Conservation (phyloP, 2,329 filamentous ascomycete species). For the Aspergillus sp. region DNA sequence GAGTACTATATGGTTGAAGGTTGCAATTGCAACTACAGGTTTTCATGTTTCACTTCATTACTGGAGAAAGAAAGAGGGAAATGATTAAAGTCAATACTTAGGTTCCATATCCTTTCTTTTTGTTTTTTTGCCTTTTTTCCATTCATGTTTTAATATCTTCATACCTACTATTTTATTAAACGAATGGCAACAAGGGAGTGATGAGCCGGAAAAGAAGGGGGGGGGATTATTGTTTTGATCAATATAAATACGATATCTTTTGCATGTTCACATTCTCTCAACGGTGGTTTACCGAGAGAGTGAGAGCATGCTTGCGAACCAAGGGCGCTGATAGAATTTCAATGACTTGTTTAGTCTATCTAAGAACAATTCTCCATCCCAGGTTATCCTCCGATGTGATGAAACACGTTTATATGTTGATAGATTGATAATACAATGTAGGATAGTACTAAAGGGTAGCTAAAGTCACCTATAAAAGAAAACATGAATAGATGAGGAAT, state of each 20-base stretch:
- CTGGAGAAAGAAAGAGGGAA: not conserved
- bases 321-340: not conserved
- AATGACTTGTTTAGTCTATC: not conserved
- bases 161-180: not conserved
- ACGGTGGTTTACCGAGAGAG: not conserved
- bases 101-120: not conserved
- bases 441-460: not conserved
- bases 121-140: not conserved
- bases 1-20: not conserved
- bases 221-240: not conserved
- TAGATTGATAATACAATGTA: not conserved
- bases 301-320: too few relatives aligned
- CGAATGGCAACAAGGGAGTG: not conserved
- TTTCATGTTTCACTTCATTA: not conserved
- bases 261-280: not conserved
- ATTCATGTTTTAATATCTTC: conserved; percentile 4
- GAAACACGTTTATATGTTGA: not conserved
- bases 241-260: not conserved
- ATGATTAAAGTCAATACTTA: not conserved
- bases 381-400: not conserved
- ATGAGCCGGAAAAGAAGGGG: too few relatives aligned
- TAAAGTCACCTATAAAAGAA: not conserved
- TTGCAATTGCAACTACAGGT: not conserved
- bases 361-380: not conserved
- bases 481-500: not conserved